Evolutionary conservation across 2,329 filamentous ascomycete genomes (phyloP), one percentile per base, ranked within the genome.

Genomic region (Hypoxylon sp.): DNA sequence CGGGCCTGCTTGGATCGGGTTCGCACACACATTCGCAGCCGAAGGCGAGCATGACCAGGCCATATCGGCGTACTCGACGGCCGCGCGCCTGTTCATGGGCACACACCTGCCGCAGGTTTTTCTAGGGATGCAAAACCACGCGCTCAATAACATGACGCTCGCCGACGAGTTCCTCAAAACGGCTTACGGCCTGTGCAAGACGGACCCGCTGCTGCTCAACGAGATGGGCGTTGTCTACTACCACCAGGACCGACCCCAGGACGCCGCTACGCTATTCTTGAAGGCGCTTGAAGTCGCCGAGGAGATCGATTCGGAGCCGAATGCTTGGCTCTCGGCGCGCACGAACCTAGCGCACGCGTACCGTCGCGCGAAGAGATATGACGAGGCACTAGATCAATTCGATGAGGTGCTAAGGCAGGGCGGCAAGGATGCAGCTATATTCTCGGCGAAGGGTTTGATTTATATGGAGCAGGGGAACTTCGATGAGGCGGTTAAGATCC

Each of bases 41-140:
- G 96, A 99, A 79, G 96, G 96, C 57, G 96, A 99, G 80, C 94
- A 98, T 79, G 96, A 99, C 79, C 96, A 99, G 81, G 96, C 96
- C 52, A 98, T 99, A 70, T 97, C 94, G 7, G 96, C 97, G 0
- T 99, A 99, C 82, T 97, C 93, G 31, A 99, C 96, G 0, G 96
- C 96, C 0, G 95, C 95, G 1, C 88, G 96, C 42, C 83, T 99
- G 0, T 99, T 99, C 80, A 97, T 98, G 84, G 96, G 96, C 42
- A 98, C 95, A 0, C 97, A 99, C 79, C 86, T 99, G 1, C 96
- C 96, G 0, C 95, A 97, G 76, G 88, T 99, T 2, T 99, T 98
- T 79, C 83, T 99, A 27, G 96, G 97, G 6, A 99, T 99, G 96
- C 97, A 99, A 79, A 97, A 99, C 80, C 91, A 98, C 52, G 93